phyloP scores from a whole-genome alignment of 2,329 filamentous ascomycete species.

The Colletotrichum sidae region DNA sequence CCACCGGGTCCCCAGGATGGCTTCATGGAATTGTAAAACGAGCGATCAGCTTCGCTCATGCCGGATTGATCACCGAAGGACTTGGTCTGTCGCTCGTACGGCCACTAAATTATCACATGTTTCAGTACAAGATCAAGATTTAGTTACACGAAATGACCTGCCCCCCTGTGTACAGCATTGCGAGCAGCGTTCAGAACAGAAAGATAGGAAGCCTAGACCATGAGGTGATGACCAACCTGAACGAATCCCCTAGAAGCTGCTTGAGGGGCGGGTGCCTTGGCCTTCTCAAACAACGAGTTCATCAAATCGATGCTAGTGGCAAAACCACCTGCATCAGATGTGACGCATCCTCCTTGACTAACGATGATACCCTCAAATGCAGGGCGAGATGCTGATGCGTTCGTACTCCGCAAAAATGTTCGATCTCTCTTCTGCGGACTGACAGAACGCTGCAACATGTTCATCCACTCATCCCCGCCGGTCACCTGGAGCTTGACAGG shows the following conservation, averaged over 20 bases:
- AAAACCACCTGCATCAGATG: slow-evolving; percentile 73
- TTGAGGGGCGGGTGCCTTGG: slow-evolving; percentile 66
- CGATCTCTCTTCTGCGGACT: slow-evolving; percentile 94
- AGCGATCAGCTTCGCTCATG: slow-evolving; percentile 72
- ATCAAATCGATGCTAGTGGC: slow-evolving; percentile 93
- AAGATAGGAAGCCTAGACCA: slow-evolving; percentile 35
- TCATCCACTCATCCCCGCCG: slow-evolving; percentile 88
- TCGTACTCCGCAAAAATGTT: slow-evolving; percentile 71
- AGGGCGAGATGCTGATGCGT: slow-evolving; percentile 56
- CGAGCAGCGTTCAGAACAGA: background rate
- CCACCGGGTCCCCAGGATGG: slow-evolving; percentile 84
- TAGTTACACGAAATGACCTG: slow-evolving; percentile 46
- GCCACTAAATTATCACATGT: slow-evolving; percentile 74
- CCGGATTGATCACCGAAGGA: slow-evolving; percentile 70
- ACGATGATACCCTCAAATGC: slow-evolving; percentile 54
- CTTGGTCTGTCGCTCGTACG: slow-evolving; percentile 84
- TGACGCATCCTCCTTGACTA: slow-evolving; percentile 46
- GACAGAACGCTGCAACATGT: slow-evolving; percentile 92
- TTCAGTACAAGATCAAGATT: slow-evolving; percentile 46
- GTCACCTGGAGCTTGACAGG: slow-evolving; percentile 71
- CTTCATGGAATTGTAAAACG: slow-evolving; percentile 79
- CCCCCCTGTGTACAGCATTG: background rate
- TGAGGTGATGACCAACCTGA: slow-evolving; percentile 81
- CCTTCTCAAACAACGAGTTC: slow-evolving; percentile 89
- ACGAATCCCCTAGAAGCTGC: slow-evolving; percentile 75